Percentiles rank a stretch among this genome's conserved stretches.
Evolutionary conservation across 2,329 filamentous ascomycete genomes (phyloP).

Genomic region (Pleurostoma richardsiae): DNA sequence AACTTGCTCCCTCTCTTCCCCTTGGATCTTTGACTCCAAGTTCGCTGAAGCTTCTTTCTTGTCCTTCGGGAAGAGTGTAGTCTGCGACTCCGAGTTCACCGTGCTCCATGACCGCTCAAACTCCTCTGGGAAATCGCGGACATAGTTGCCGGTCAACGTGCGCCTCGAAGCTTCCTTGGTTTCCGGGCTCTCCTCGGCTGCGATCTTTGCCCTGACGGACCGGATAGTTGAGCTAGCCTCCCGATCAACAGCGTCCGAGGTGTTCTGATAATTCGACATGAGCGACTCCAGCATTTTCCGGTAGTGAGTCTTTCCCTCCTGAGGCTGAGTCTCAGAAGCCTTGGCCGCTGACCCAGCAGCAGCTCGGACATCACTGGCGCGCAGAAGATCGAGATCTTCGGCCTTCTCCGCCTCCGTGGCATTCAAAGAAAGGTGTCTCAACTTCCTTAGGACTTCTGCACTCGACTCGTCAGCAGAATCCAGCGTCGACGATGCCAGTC

Average conservation of each 20-base stretch:
- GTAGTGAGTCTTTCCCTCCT: conserved; percentile 8
- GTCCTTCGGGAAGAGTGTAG: conserved; percentile 9
- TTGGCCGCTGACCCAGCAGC: conserved; percentile 9
- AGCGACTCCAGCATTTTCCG: conserved; percentile 20
- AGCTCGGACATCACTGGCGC: conserved; percentile 14
- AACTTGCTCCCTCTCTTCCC: neutral
- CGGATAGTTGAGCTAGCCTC: conserved; percentile 18
- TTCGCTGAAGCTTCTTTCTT: neutral
- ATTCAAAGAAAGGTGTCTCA: conserved; percentile 8
- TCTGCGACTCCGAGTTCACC: conserved; percentile 4
- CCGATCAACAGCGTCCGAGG: conserved; percentile 20
- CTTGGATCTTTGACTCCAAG: neutral
- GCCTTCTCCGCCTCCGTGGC: conserved; percentile 9
- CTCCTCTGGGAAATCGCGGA: conserved; percentile 48
- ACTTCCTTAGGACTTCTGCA: conserved; percentile 11
- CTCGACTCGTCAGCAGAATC: conserved; percentile 22
- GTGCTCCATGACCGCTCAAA: conserved; percentile 36
- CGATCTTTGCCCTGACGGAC: conserved; percentile 9
- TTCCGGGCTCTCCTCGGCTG: neutral
- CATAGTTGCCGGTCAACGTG: conserved; percentile 40
- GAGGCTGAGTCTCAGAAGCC: conserved; percentile 2
- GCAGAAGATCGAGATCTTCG: conserved; percentile 16
- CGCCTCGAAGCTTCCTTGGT: neutral
- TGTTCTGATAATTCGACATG: conserved; percentile 20
- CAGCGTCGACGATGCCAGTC: neutral